Evolutionary conservation across 31 red algal genomes (phyloP), one percentile per base, ranked within the genome.

Genomic region (Asparagopsis taxiformis): DNA sequence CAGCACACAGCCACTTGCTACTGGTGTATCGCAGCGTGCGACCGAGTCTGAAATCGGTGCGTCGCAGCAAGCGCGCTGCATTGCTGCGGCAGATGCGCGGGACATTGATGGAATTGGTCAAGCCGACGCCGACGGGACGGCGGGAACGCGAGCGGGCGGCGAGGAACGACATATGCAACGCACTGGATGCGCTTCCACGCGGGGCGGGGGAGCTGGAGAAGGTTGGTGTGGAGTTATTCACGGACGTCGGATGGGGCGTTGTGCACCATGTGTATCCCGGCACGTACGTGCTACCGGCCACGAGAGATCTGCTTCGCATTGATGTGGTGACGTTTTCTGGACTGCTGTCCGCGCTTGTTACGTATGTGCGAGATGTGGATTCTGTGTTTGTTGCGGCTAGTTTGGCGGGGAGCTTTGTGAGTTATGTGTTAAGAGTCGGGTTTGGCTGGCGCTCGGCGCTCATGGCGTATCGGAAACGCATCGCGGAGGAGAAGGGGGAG

Each of bases 311-410:
- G 33, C 75, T 80, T 38, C 61, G 75, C 22, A 43, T 80, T 20
- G 75, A 80, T 68, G 62, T 57, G 17, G 5, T 80, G 30, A 80
- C 75, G 6, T 31, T 80, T 26, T 59, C 46, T 24, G 75, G 75
- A 3, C 50, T 80, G 11, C 51, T 68, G 15, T 68, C 62, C 21
- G 63, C 62, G 0, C 24, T 56, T 2, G 32, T 69, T 11, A 68
- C 75, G 24, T 69, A 58, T 38, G 32, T 69, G 1, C 44, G 62
- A 13, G 39, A 80, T 19, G 31, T 35, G 34, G 62, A 59, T 1
- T 62, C 20, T 59, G 38, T 23, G 23, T 80, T 80, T 51, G 62
- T 53, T 21, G 24, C 3, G 28, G 44, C 63, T 29, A 37, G 58
- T 26, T 36, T 80, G 6, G 11, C 68, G n/a, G 75, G 50, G 19